Conservation (phyloP, 768 basidiomycete species). For the Lentinula raphanica region DNA sequence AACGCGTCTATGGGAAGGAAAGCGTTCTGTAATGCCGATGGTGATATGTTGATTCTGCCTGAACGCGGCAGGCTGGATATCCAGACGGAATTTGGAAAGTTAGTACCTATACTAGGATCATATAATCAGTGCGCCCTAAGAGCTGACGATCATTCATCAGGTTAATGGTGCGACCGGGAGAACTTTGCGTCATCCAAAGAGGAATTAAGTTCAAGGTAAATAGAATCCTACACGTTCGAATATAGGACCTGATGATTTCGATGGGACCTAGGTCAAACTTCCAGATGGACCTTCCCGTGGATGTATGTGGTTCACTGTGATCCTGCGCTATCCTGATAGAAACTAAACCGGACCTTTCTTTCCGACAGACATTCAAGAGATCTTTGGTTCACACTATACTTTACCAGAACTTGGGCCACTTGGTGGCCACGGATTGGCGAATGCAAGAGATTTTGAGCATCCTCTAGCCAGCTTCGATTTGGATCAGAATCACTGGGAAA, state of each 20-base stretch:
- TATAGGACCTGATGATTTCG: neutral
- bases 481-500: conserved; percentile 56
- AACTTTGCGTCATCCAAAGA: conserved; percentile 59
- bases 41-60: conserved; percentile 63
- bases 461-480: conserved; percentile 64
- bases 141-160: conserved; percentile 23
- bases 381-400: conserved; percentile 58
- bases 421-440: conserved; percentile 63
- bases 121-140: neutral
- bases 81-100: conserved; percentile 67
- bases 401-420: conserved; percentile 64
- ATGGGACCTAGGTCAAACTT: conserved; percentile 33
- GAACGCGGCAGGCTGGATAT: conserved; percentile 62
- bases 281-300: conserved; percentile 60
- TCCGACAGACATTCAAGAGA: conserved; percentile 51
- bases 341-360: neutral
- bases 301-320: conserved; percentile 34
- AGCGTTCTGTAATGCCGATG: conserved; percentile 60
- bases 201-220: conserved; percentile 63
- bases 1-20: conserved; percentile 56
- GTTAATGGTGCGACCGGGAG: conserved; percentile 60
- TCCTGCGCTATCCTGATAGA: neutral
- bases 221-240: neutral
- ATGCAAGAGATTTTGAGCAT: conserved; percentile 57
- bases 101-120: conserved; percentile 15